These are phyloP conservation scores for Cercospora zeina DNA, from an alignment of 2,329 filamentous ascomycete species.

Conservation along the genomic window DNA sequence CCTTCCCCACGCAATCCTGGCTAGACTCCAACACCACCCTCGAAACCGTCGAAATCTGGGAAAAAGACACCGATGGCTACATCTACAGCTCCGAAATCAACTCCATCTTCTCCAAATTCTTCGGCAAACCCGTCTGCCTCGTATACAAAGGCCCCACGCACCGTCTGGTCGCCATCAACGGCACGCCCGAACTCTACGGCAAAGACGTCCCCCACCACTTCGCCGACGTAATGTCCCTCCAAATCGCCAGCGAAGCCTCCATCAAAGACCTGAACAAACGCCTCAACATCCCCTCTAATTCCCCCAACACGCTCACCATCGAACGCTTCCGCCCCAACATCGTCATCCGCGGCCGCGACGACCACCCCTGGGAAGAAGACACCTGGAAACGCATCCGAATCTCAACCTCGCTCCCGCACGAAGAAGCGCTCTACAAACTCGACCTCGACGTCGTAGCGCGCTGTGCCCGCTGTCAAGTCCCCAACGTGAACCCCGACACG, in stretches of 20 bases:
- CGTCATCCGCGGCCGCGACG: slow-evolving; percentile 55
- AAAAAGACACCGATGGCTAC: slow-evolving; percentile 58
- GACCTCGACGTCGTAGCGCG: slow-evolving; percentile 60
- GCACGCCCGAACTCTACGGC: slow-evolving; percentile 56
- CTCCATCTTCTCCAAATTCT: slow-evolving; percentile 56
- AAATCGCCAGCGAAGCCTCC: slow-evolving; percentile 58
- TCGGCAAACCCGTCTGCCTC: slow-evolving; percentile 57
- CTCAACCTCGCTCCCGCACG: slow-evolving; percentile 36
- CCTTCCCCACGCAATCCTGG: slow-evolving; percentile 57
- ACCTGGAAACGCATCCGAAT: slow-evolving; percentile 62
- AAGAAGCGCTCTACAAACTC: slow-evolving; percentile 43
- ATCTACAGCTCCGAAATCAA: slow-evolving; percentile 56
- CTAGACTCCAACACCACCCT: slow-evolving; percentile 55
- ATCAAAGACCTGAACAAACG: slow-evolving; percentile 60
- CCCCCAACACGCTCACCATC: slow-evolving; percentile 53
- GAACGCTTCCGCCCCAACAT: slow-evolving; percentile 67
- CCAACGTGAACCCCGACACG: slow-evolving; percentile 65
- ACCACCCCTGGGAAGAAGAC: slow-evolving; percentile 61
- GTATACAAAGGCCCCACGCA: slow-evolving; percentile 63
- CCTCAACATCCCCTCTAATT: slow-evolving; percentile 46
- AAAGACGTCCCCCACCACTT: slow-evolving; percentile 51
- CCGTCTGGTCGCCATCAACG: slow-evolving; percentile 58
- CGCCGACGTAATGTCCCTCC: slow-evolving; percentile 60
- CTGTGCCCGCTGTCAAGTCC: slow-evolving; percentile 63
- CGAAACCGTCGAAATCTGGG: slow-evolving; percentile 59